Evolutionary conservation across 1,284 basidiomycete species (phyloP).

Genomic region (Volvariella volvacea): DNA sequence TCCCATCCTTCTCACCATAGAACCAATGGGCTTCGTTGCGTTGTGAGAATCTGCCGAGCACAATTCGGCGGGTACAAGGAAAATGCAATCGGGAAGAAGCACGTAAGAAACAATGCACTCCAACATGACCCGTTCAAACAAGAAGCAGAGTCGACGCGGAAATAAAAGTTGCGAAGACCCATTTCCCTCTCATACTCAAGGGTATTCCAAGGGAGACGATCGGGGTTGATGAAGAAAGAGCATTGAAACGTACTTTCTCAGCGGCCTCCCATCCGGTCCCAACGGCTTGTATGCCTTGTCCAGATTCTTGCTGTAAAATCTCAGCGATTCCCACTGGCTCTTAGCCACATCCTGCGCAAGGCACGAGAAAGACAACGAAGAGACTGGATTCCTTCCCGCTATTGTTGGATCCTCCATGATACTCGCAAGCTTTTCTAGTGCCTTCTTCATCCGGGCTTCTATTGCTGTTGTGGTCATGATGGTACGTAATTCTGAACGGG

Average conservation of each 20-base stretch:
- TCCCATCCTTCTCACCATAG: conserved; percentile 45
- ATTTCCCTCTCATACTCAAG: background rate
- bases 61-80: no score
- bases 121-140: no score
- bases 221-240: background rate
- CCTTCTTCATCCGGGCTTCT: conserved; percentile 43
- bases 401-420: conserved; percentile 42
- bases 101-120: no score
- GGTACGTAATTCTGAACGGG: conserved; percentile 36
- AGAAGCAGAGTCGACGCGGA: no score
- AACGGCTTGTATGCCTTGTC: conserved; percentile 50
- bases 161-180: conserved; percentile 1
- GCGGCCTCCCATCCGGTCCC: conserved; percentile 47
- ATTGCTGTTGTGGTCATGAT: conserved; percentile 24
- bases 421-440: conserved; percentile 45
- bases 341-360: conserved; percentile 43
- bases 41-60: conserved; percentile 38
- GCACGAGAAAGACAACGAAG: conserved; percentile 64
- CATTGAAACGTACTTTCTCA: conserved; percentile 43
- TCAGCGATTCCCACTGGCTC: conserved; percentile 43
- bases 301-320: conserved; percentile 38
- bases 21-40: conserved; percentile 57
- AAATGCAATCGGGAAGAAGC: no score
- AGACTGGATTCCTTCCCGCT: conserved; percentile 44
- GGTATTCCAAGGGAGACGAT: background rate